phyloP scores from a whole-genome alignment of 176 grass and related monocot species.

The Oryza rufipogon region DNA sequence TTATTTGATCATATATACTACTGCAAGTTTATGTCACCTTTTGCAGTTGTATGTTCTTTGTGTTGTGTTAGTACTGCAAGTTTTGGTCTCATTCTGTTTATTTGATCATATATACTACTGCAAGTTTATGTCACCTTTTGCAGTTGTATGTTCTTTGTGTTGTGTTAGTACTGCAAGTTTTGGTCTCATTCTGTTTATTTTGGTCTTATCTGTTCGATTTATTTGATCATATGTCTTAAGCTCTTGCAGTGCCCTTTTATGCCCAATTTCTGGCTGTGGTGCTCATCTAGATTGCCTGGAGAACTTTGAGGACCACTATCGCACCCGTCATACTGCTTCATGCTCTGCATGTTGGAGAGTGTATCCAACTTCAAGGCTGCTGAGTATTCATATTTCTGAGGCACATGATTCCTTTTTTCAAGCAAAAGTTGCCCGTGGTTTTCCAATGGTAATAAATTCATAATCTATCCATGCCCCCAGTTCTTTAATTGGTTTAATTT shows the following conservation, averaged over 20 bases:
- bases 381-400: conserved; percentile 93
- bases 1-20: conserved; percentile 6
- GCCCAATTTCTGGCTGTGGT: conserved; percentile 88
- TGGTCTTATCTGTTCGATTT: background rate
- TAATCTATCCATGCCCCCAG: background rate
- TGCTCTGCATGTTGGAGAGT: conserved; percentile 88
- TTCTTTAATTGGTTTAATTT: background rate
- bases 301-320: conserved; percentile 90
- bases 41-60: background rate
- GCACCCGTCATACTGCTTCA: conserved; percentile 78
- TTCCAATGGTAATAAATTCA: conserved; percentile 75
- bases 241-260: conserved; percentile 60
- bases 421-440: conserved; percentile 89
- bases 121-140: background rate
- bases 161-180: background rate
- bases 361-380: conserved; percentile 77
- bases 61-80: background rate
- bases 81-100: background rate
- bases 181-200: conserved; percentile 6
- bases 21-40: background rate
- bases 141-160: background rate
- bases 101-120: background rate
- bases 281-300: conserved; percentile 70
- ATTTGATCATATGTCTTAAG: conserved; percentile 40
- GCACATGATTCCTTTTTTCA: conserved; percentile 95